phyloP scores from a whole-genome alignment of 1,284 basidiomycete species.

The Malassezia cuniculi region DNA sequence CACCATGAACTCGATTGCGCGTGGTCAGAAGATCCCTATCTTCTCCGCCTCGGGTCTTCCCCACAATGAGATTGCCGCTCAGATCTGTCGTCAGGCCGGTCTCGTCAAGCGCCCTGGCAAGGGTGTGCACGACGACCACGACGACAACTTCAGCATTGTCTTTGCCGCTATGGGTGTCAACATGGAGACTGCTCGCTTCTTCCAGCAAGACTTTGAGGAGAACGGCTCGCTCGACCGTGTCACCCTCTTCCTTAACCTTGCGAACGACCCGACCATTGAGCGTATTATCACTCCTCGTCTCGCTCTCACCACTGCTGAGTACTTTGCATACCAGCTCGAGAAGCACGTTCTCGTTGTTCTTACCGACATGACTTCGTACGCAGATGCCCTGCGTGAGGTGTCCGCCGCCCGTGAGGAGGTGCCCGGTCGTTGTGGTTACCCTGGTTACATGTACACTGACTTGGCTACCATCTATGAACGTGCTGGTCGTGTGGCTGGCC shows the following conservation, averaged over 20 bases:
- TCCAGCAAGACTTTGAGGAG: slow-evolving; percentile 99
- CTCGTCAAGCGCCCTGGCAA: slow-evolving; percentile 63
- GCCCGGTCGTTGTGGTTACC: slow-evolving; percentile 97
- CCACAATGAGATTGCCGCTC: slow-evolving; percentile 98
- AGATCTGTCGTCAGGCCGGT: slow-evolving; percentile 98
- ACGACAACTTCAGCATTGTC: slow-evolving; percentile 99
- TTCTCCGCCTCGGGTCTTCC: slow-evolving; percentile 98
- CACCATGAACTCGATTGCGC: slow-evolving; percentile 77
- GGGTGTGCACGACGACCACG: slow-evolving; percentile 94
- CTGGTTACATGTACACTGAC: slow-evolving; percentile 66
- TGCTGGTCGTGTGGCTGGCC: slow-evolving; percentile 90
- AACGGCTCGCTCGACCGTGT: slow-evolving; percentile 95
- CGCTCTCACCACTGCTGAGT: slow-evolving; percentile 94
- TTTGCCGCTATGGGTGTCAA: slow-evolving; percentile 99
- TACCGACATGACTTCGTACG: slow-evolving; percentile 98
- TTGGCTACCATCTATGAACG: slow-evolving; percentile 91
- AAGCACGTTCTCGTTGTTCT: slow-evolving; percentile 98
- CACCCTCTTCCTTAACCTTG: slow-evolving; percentile 95
- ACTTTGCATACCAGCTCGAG: slow-evolving; percentile 98
- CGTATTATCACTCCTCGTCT: slow-evolving; percentile 98
- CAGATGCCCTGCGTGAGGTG: slow-evolving; percentile 82
- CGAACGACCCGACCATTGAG: slow-evolving; percentile 99
- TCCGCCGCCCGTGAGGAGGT: slow-evolving; percentile 99
- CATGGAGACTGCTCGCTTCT: slow-evolving; percentile 99
- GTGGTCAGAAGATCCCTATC: slow-evolving; percentile 99